Evolutionary conservation across 2,329 filamentous ascomycete species (phyloP), one percentile per base, ranked within the genome.

Genomic region (Neonectria coccinea): DNA sequence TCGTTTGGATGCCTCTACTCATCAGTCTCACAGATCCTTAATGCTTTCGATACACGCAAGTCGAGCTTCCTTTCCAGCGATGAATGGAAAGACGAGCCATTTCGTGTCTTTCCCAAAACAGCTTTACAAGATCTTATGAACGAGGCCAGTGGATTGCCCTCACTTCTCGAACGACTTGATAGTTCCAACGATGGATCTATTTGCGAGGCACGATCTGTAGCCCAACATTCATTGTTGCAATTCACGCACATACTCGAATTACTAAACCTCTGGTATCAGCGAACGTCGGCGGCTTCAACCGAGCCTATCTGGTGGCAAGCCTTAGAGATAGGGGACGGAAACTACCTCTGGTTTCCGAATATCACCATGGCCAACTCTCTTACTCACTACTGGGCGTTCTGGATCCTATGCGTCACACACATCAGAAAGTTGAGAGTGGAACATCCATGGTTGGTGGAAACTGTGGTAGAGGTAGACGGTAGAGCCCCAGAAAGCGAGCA

Each of bases 331-430:
- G 59, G 31, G 16, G 41, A 44, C 36, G 41, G 53, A 44, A 11
- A 58, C 5, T 16, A 48, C 20, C 48, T 79, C 16, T 78, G 69
- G 68, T 82, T 78, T 51, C 69, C 75, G 0, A 74, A 73, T 20
- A 75, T 82, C 20, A 78, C 77, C 2, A 70, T 71, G 4, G 80
- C 79, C 3, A 82, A 81, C 41, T 73, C 73, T 4, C 68, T 77
- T 18, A 80, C 76, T 0, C 78, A 82, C 45, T 73, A 75, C 7
- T 81, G 79, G 79, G 71, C 77, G 0, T 79, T 81, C 31, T 74
- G 72, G 45, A 74, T 79, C 6, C 72, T 81, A 2, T 81, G 79
- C 61, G 64, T 77, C 3, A 44, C 64, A 0, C 76, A 79, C 25
- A 70, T 80, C 4, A 54, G 56, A 2, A 25, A 11, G 3, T 1